Percentiles rank a stretch among this genome's conserved stretches.
phyloP scores from a whole-genome alignment of 768 basidiomycete species.

The Psilocybe sp. region DNA sequence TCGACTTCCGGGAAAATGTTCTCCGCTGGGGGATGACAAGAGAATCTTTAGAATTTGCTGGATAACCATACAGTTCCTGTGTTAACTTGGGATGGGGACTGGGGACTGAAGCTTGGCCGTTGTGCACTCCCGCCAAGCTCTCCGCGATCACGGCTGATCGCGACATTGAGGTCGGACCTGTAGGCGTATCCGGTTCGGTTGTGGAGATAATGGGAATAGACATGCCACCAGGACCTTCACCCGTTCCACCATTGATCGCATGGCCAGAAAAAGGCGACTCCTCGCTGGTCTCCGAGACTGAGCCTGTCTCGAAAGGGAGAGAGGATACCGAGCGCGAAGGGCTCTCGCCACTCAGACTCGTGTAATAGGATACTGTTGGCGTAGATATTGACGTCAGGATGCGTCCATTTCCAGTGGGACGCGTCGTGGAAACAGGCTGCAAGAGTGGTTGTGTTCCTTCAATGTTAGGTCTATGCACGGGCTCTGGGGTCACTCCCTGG shows the following conservation, averaged over 20 bases:
- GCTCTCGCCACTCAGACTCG: constrained; percentile 19
- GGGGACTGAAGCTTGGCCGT: background rate
- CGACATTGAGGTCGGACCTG: constrained; percentile 2
- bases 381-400: constrained; percentile 39
- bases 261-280: background rate
- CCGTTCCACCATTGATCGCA: background rate
- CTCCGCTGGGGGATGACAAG: constrained; percentile 18
- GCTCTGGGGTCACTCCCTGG: background rate
- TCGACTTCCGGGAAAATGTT: constrained; percentile 5
- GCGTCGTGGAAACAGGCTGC: background rate
- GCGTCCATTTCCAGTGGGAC: constrained; percentile 12
- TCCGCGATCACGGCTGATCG: background rate
- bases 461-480: too few species aligned
- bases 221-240: constrained; percentile 35
- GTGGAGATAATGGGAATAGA: constrained; percentile 57
- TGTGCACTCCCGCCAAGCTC: background rate
- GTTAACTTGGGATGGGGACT: constrained; percentile 8
- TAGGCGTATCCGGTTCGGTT: constrained; percentile 26
- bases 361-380: constrained; percentile 34
- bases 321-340: constrained; percentile 37
- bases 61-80: constrained; percentile 12
- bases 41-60: constrained; percentile 17
- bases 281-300: constrained; percentile 4
- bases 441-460: constrained; percentile 4
- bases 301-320: constrained; percentile 26